Conservation (phyloP, 1,284 basidiomycete species). For the Xanthoconium separans region DNA sequence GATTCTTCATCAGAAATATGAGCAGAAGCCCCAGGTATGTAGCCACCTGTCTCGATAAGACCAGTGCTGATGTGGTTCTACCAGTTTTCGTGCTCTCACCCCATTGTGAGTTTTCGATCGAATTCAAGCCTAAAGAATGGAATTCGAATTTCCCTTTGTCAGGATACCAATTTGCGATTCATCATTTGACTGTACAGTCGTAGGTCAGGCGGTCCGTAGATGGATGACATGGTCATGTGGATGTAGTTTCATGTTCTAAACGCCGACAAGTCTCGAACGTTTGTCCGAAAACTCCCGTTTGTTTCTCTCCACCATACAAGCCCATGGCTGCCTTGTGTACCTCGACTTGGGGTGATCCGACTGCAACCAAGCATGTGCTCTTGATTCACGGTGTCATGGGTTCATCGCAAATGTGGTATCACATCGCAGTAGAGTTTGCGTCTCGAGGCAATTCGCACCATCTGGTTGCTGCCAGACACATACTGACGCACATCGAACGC, state of each 20-base stretch:
- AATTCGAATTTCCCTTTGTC: neutral
- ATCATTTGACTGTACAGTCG: constrained; percentile 22
- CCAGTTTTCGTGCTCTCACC: constrained; percentile 74
- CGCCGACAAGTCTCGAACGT: neutral
- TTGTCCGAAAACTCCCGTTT: too few species aligned
- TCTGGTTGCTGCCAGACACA: neutral
- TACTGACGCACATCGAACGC: neutral
- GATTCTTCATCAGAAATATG: constrained; percentile 67
- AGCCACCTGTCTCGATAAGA: constrained; percentile 3
- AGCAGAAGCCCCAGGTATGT: constrained; percentile 79
- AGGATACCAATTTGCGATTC: constrained; percentile 33
- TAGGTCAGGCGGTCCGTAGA: neutral
- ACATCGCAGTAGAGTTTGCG: constrained; percentile 13
- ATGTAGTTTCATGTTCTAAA: constrained; percentile 12
- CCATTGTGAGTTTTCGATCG: constrained; percentile 57
- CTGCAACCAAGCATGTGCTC: constrained; percentile 14
- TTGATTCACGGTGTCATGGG: constrained; percentile 16
- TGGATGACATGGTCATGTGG: constrained; percentile 1
- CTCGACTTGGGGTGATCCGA: constrained; percentile 20
- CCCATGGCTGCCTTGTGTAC: constrained; percentile 1
- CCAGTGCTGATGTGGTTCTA: constrained; percentile 1
- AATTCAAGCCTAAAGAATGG: neutral
- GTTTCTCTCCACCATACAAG: too few species aligned
- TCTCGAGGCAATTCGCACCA: constrained; percentile 9
- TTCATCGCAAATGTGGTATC: constrained; percentile 10